Evolutionary conservation across 2,329 filamentous ascomycete species (phyloP).

Genomic region (Cyphellophora attinorum): DNA sequence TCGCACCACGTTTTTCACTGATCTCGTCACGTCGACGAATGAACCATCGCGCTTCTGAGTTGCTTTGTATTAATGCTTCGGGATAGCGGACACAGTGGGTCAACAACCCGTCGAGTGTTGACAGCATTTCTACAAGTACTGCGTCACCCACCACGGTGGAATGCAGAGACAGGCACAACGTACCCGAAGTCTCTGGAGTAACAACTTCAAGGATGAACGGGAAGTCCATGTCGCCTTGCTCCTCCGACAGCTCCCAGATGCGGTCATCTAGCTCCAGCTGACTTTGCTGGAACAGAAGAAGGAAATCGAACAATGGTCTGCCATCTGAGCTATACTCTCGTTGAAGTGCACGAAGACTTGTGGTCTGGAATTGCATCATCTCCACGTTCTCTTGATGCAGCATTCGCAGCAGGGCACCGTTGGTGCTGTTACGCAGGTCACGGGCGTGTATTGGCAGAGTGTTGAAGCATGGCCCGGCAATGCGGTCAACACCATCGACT

Average conservation of each 20-base stretch:
- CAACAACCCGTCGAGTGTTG: slow-evolving; percentile 24
- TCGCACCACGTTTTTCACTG: not conserved
- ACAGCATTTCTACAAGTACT: slow-evolving; percentile 8
- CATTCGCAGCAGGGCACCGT: slow-evolving; percentile 47
- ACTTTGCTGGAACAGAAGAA: slow-evolving; percentile 68
- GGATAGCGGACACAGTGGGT: slow-evolving; percentile 21
- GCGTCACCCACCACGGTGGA: slow-evolving; percentile 34
- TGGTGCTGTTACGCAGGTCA: slow-evolving; percentile 38
- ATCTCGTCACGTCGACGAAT: too few species aligned
- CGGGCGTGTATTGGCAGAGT: slow-evolving; percentile 64
- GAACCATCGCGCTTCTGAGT: not conserved
- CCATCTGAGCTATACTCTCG: slow-evolving; percentile 35
- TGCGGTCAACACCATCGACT: slow-evolving; percentile 55
- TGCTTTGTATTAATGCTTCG: not conserved
- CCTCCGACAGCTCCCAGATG: slow-evolving; percentile 42
- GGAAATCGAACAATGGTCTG: slow-evolving; percentile 62
- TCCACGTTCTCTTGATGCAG: slow-evolving; percentile 55
- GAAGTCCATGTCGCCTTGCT: slow-evolving; percentile 50
- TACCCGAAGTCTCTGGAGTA: slow-evolving; percentile 44
- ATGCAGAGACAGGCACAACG: slow-evolving; percentile 48
- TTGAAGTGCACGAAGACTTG: slow-evolving; percentile 64
- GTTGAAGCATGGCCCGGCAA: slow-evolving; percentile 90
- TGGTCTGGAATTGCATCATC: slow-evolving; percentile 61
- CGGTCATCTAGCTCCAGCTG: slow-evolving; percentile 31
- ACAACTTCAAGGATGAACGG: slow-evolving; percentile 69